Percentiles rank a stretch among this genome's conserved stretches.
phyloP scores from a whole-genome alignment of 148 eudicot genomes.

The Pharnaceum exiguum region DNA sequence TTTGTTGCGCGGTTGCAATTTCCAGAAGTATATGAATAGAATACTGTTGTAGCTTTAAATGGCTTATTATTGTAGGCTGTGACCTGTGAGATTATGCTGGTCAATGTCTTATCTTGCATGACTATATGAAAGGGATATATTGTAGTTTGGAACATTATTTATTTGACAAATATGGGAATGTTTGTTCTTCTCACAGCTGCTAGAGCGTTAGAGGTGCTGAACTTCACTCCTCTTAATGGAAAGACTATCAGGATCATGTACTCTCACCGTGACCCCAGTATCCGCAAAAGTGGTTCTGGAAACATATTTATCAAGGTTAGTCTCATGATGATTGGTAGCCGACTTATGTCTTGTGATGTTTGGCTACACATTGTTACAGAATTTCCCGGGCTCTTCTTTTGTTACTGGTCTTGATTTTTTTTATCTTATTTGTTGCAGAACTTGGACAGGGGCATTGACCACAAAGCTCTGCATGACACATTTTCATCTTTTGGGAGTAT shows the following conservation, averaged over 20 bases:
- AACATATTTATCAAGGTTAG: constrained; percentile 48
- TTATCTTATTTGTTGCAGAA: constrained; percentile 23
- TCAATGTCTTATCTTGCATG: too few species aligned
- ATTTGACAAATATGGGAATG: neutral
- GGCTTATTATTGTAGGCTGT: too few species aligned
- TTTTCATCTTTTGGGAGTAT: constrained; percentile 41
- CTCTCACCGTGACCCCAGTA: constrained; percentile 42
- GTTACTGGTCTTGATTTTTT: neutral
- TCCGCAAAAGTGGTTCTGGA: constrained; percentile 35
- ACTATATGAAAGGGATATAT: too few species aligned
- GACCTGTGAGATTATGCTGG: too few species aligned
- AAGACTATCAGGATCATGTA: constrained; percentile 40
- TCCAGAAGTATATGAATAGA: too few species aligned
- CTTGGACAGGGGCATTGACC: constrained; percentile 41
- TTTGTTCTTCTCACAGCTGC: constrained; percentile 29
- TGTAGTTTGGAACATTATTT: neutral
- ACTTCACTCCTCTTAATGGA: constrained; percentile 48
- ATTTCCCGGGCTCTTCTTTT: neutral
- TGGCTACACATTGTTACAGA: neutral
- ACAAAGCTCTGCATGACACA: constrained; percentile 42
- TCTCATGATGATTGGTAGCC: neutral
- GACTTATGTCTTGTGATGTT: too few species aligned
- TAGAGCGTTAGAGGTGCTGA: constrained; percentile 43
- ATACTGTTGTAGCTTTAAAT: too few species aligned
- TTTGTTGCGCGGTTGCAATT: too few species aligned